Percentiles rank a stretch among this genome's conserved stretches.
Conservation (phyloP, 1,284 basidiomycete genomes). For the Lignosus rhinocerotis region DNA sequence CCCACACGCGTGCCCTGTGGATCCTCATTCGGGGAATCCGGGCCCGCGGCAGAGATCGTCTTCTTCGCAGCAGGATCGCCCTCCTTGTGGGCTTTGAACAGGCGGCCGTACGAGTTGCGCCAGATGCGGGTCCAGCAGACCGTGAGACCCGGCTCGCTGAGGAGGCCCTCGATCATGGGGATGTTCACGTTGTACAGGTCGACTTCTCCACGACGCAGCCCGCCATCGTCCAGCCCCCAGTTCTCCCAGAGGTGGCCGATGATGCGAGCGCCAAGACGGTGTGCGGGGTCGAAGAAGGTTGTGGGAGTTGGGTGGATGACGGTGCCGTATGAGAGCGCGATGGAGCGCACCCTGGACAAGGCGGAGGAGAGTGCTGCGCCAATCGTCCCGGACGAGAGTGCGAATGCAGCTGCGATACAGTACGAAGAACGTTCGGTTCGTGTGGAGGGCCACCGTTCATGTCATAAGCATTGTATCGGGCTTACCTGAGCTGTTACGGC, state of each 20-base stretch:
- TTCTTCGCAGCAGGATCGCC: slow-evolving; percentile 22
- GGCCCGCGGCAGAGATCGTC: slow-evolving; percentile 40
- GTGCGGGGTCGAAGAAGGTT: slow-evolving; percentile 65
- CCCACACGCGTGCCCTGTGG: slow-evolving; percentile 16
- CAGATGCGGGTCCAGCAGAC: slow-evolving; percentile 78
- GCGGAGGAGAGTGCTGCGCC: slow-evolving; percentile 86
- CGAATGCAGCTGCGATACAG: slow-evolving; percentile 68
- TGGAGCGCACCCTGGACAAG: slow-evolving; percentile 67
- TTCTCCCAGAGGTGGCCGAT: slow-evolving; percentile 74
- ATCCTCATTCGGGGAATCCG: slow-evolving; percentile 39
- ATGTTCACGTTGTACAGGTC: slow-evolving; percentile 85
- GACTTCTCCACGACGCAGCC: slow-evolving; percentile 62
- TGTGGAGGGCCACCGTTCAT: neutral
- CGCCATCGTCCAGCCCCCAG: slow-evolving; percentile 72
- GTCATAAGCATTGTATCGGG: neutral
- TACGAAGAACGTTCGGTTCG: neutral
- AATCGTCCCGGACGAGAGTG: slow-evolving; percentile 87
- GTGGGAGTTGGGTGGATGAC: slow-evolving; percentile 71
- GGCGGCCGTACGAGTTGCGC: slow-evolving; percentile 72
- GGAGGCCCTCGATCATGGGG: slow-evolving; percentile 66
- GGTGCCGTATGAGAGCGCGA: slow-evolving; percentile 85
- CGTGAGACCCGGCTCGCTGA: slow-evolving; percentile 54
- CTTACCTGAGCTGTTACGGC: slow-evolving; percentile 79
- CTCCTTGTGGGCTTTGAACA: slow-evolving; percentile 58
- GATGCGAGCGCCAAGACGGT: slow-evolving; percentile 66